Conservation (phyloP, 2,329 filamentous ascomycete species). For the Fusarium sp. region DNA sequence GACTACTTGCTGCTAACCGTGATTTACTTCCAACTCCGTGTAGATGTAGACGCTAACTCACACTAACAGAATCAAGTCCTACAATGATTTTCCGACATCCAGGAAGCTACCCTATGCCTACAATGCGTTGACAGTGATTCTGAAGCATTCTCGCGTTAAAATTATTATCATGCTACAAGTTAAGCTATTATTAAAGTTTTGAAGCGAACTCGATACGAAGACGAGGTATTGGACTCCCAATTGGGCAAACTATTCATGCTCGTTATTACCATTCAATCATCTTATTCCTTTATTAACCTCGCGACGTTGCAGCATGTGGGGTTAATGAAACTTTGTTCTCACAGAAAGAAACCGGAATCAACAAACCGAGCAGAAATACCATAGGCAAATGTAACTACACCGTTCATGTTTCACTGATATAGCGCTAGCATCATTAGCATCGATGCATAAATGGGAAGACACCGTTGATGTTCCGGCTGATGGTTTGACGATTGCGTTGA, state of each 20-base stretch:
- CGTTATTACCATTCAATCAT: not conserved
- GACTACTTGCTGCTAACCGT: too few relatives aligned
- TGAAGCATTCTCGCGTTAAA: not conserved
- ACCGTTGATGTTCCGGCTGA: not conserved
- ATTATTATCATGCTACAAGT: not conserved
- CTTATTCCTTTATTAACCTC: rapidly evolving
- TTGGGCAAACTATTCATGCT: not conserved
- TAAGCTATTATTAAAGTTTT: not conserved
- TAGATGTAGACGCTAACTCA: too few relatives aligned
- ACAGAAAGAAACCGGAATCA: not conserved
- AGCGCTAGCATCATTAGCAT: not conserved
- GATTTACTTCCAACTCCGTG: too few relatives aligned
- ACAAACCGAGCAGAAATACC: rapidly evolving
- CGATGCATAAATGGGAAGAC: not conserved
- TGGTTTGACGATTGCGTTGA: not conserved
- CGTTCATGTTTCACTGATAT: not conserved
- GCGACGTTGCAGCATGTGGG: not conserved
- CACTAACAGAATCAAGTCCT: too few relatives aligned
- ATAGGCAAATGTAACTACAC: not conserved
- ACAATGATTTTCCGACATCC: rapidly evolving
- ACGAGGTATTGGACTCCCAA: not conserved
- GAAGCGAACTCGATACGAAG: not conserved
- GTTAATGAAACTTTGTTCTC: not conserved
- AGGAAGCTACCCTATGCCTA: not conserved
- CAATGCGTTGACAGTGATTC: rapidly evolving